These are phyloP conservation scores for Leucoagaricus sp. DNA, from an alignment of 1,284 basidiomycete genomes.

Conservation along the genomic window DNA sequence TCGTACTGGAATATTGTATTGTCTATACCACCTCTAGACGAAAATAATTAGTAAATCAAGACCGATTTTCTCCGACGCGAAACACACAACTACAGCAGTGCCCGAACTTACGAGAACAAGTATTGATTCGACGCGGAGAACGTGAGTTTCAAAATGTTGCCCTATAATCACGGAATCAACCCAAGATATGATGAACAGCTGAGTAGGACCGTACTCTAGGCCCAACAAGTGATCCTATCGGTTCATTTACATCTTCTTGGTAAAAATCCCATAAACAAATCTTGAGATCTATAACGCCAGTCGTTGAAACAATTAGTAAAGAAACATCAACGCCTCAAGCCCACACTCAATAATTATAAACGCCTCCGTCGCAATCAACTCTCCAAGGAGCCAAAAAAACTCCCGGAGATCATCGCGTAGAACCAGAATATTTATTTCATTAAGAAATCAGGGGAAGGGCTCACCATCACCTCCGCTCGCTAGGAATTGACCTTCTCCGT, in stretches of 20 bases:
- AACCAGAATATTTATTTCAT: too few relatives aligned
- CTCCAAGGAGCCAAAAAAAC: not conserved
- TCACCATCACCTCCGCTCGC: conserved; percentile 79
- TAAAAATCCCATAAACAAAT: conserved; percentile 73
- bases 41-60: conserved; percentile 2
- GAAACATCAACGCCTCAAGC: too few relatives aligned
- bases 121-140: conserved; percentile 67
- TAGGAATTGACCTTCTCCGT: conserved; percentile 62
- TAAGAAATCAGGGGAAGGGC: too few relatives aligned
- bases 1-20: conserved; percentile 61
- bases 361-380: not conserved
- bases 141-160: conserved; percentile 67
- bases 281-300: conserved; percentile 49
- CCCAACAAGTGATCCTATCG: conserved; percentile 50
- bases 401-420: too few relatives aligned
- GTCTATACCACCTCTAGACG: conserved; percentile 64
- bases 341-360: too few relatives aligned
- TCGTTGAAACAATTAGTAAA: not conserved
- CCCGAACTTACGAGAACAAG: conserved; percentile 63
- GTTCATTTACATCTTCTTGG: conserved; percentile 53
- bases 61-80: not conserved
- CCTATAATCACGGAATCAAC: conserved; percentile 32
- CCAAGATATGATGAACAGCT: not conserved
- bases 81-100: conserved; percentile 2
- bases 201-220: conserved; percentile 31